Base-by-base conservation (phyloP, 2,329 filamentous ascomycete species). In the Fusarium marasasianum region DNA sequence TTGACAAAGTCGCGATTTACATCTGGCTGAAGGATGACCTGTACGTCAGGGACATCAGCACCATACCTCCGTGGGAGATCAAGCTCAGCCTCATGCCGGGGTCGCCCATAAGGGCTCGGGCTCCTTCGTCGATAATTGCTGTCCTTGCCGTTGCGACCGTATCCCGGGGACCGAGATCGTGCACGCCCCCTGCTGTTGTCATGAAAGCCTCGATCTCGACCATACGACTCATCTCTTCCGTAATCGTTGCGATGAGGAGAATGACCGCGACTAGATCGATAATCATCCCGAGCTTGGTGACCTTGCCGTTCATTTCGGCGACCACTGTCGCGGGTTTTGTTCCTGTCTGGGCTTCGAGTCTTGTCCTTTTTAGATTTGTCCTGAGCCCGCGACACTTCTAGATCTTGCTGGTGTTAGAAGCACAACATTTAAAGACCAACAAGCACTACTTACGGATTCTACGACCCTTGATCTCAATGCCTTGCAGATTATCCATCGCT, bases 351-450 rank as follows among this genome's bases (percentile, higher is more conserved):
- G 91, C 74, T 91, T 84, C 67, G 85, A 74, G 81, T 87, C 74
- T 85, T 86, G 56, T 91, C 91, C 59, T 91, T 90, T 54, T 91
- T 93, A 10, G 79, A 76, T 77, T 92, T 94, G 78, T 94, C 94
- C 80, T 98, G 95, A 8, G 92, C 91, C 69, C 96, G 96, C 11
- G 95, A 98, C 44, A 98, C 90, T 81, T 98, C 95, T 26, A 98
- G 89, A 80, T 98, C 94, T 96, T 71, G 9, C 35, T 12, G 53
- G 31, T 64, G 38, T 75, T 50, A 65, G 74, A 55, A 60, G 40
- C 20, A 26, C 43, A 26, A 14, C 15, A 41, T 41, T 20, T 11
- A 2, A 43, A 31, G 6, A 40, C 24, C 18, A 29, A 29, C 20
- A 18, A 50, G n/a, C 44, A 45, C 18, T 18, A 86, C 95, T 90